phyloP scores from a whole-genome alignment of 2,329 filamentous ascomycete genomes.

The Diaporthe longicolla region DNA sequence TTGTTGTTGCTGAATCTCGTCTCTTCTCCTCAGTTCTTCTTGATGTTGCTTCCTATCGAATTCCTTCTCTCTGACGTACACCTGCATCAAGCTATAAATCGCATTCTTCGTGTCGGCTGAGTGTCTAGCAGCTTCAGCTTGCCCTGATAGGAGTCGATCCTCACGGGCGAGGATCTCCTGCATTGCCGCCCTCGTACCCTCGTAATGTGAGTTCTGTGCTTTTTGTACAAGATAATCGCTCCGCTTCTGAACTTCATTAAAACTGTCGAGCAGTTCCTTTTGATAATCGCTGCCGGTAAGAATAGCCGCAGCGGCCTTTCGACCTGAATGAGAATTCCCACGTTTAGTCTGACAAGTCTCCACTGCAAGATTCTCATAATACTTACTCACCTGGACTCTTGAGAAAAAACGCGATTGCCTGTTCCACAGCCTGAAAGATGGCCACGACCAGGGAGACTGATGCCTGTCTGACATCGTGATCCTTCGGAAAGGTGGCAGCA shows the following conservation, averaged over 20 bases:
- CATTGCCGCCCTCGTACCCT: background rate
- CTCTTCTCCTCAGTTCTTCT: background rate
- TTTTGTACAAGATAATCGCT: background rate
- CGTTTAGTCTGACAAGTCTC: too few relatives aligned
- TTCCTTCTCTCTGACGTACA: background rate
- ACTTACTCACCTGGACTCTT: background rate
- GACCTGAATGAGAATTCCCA: background rate
- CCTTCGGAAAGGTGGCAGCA: background rate
- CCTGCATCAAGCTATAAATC: background rate
- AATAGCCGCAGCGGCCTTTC: background rate
- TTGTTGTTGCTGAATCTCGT: background rate
- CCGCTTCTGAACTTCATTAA: background rate
- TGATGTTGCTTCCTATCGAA: background rate
- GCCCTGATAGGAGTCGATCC: background rate
- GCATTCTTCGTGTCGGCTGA: background rate
- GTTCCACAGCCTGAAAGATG: slow-evolving; percentile 8
- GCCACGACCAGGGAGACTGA: background rate
- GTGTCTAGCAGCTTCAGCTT: background rate
- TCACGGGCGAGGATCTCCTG: background rate
- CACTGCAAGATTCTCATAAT: background rate
- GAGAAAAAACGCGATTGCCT: background rate
- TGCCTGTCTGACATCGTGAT: background rate
- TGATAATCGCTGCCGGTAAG: background rate
- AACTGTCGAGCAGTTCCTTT: background rate
- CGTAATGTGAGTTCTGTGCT: slow-evolving; percentile 1